Evolutionary conservation across 345 rosid species (phyloP), one percentile per base, ranked within the genome.

Genomic region (Lepidium aucheri): DNA sequence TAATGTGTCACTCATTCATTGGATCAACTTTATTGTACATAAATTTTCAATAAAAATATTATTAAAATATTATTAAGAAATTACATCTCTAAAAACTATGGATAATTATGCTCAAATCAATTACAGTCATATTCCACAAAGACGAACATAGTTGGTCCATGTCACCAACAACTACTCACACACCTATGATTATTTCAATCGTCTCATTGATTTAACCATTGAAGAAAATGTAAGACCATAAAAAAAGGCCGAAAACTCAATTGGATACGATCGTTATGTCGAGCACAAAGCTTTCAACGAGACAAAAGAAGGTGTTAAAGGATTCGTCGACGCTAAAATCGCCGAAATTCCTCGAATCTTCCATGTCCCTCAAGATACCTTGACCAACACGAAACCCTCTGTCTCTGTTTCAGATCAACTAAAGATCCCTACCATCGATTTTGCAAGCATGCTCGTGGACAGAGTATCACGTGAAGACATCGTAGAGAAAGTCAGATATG

Each of bases 391-490:
- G 42, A 59, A 58, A 40, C 18, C 17, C 0, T 40, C 51, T 15
- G 18, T 5, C 17, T 36, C 45, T 17, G 46, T 44, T 4, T 13
- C 51, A 24, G 14, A 65, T 51, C 7, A 28, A 5, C 45, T 50
- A 28, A 43, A 63, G 8, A 47, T 85, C 61, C 85, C 81, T 3
- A 54, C 57, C 53, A 80, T 85, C 53, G 76, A 73, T 41, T 59
- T 73, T 4, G 79, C 77, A 57, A 78, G 67, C 15, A 62, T 65
- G 14, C 26, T 59, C 14, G 45, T 40, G 6, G 57, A 53, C 26
- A 12, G 36, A 22, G 7, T 59, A 0, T 33, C 47, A 12, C 70
- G 70, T 6, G 52, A 68, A 18, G 46, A 59, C 7, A 59, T 79
- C 12, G 74, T 76, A 1, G 65, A 75, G 5, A 44, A 53, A 38